A percentile compares a stretch with the other conserved stretches of the same genome.
Evolutionary conservation across 2,329 filamentous ascomycete species (phyloP).

Genomic region (Aspergillus pseudoterreus): DNA sequence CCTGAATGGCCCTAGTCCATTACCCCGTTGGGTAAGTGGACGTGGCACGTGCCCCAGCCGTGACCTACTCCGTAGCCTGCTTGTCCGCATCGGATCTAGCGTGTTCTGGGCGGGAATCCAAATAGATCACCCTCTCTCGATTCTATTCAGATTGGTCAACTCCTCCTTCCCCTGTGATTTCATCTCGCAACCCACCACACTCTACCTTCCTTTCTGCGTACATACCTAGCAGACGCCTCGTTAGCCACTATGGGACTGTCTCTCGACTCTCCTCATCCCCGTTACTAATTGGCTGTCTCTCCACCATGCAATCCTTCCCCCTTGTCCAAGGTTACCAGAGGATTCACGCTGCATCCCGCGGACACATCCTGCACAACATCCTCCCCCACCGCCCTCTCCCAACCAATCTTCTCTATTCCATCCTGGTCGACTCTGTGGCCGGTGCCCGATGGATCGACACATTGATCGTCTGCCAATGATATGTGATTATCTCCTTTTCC

Average conservation of each 20-base stretch:
- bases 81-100: not conserved
- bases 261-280: not conserved
- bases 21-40: not conserved
- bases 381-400: not conserved
- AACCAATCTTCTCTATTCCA: slow-evolving; percentile 11
- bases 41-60: not conserved
- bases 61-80: not conserved
- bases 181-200: not conserved
- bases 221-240: too few species aligned
- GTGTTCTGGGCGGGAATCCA: not conserved
- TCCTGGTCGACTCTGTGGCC: not conserved
- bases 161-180: not conserved
- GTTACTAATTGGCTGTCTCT: slow-evolving; percentile 6
- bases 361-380: slow-evolving; percentile 21
- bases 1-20: not conserved
- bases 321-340: slow-evolving; percentile 20
- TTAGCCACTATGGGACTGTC: not conserved
- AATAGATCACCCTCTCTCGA: not conserved
- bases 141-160: slow-evolving; percentile 1
- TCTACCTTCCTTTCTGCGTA: too few species aligned
- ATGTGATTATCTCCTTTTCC: slow-evolving; percentile 15
- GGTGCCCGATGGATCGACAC: slow-evolving; percentile 9
- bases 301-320: slow-evolving; percentile 17
- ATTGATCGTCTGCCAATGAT: slow-evolving; percentile 13
- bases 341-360: slow-evolving; percentile 20